Evolutionary conservation across 352 stramenopile species (phyloP).

Genomic region (Pythium brachiatum): DNA sequence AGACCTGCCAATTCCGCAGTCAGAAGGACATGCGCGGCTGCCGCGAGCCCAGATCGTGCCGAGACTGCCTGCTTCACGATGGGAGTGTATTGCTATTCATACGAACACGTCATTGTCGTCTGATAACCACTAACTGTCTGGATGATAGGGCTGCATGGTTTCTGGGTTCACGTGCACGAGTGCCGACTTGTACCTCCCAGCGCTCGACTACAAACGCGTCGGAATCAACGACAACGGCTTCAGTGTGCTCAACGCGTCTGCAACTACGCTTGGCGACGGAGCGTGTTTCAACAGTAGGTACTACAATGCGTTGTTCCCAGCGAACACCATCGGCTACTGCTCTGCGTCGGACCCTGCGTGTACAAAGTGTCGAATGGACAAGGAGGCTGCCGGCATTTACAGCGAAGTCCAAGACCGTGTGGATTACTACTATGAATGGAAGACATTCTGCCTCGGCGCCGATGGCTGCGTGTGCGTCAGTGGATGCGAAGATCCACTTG

Average conservation of each 20-base stretch:
- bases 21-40: not conserved
- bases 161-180: not conserved
- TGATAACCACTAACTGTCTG: too few species aligned
- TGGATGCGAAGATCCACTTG: not conserved
- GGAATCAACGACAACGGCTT: not conserved
- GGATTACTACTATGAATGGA: not conserved
- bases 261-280: too few species aligned
- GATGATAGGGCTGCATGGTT: not conserved
- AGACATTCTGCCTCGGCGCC: not conserved
- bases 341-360: not conserved
- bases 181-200: not conserved
- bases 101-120: too few species aligned
- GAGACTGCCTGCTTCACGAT: not conserved
- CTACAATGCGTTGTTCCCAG: not conserved
- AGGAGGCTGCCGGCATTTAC: too few species aligned
- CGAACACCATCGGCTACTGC: too few species aligned
- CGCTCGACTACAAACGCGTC: not conserved
- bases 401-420: too few species aligned
- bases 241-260: not conserved
- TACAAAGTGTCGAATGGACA: not conserved
- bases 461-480: not conserved
- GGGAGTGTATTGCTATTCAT: not conserved
- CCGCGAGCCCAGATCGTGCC: not conserved
- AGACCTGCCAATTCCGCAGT: not conserved
- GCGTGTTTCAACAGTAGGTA: not conserved